A percentile compares a stretch with the other conserved stretches of the same genome.
Evolutionary conservation across 2,329 filamentous ascomycete species (phyloP).

Genomic region (Zymoseptoria brevis): DNA sequence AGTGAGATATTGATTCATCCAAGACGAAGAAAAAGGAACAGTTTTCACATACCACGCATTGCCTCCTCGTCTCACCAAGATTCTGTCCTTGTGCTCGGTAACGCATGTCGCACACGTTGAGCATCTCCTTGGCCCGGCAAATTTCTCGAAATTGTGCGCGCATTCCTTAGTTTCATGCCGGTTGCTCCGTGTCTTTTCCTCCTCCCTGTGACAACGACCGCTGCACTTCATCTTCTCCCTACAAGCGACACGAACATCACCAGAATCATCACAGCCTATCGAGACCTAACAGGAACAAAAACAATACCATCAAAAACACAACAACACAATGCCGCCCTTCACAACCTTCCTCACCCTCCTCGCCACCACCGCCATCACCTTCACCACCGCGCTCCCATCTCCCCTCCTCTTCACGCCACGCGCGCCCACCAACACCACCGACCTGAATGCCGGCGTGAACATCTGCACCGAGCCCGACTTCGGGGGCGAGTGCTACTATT

Average conservation of each 20-base stretch:
- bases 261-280: background rate
- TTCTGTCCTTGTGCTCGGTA: background rate
- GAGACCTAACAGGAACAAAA: background rate
- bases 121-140: background rate
- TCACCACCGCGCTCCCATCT: background rate
- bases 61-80: background rate
- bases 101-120: background rate
- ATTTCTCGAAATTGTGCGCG: background rate
- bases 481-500: conserved; percentile 18
- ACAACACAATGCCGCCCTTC: background rate
- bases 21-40: background rate
- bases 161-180: background rate
- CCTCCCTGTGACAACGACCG: background rate
- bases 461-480: conserved; percentile 21
- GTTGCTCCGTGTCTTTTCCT: background rate
- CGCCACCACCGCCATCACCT: background rate
- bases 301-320: background rate
- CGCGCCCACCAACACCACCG: conserved; percentile 2
- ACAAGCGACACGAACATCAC: background rate
- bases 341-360: background rate
- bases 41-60: background rate
- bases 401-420: conserved; percentile 1
- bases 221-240: background rate
- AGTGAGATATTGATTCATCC: background rate
- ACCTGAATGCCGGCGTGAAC: conserved; percentile 24